Conservation (phyloP, 768 basidiomycete genomes). For the Exidia glandulosa region DNA sequence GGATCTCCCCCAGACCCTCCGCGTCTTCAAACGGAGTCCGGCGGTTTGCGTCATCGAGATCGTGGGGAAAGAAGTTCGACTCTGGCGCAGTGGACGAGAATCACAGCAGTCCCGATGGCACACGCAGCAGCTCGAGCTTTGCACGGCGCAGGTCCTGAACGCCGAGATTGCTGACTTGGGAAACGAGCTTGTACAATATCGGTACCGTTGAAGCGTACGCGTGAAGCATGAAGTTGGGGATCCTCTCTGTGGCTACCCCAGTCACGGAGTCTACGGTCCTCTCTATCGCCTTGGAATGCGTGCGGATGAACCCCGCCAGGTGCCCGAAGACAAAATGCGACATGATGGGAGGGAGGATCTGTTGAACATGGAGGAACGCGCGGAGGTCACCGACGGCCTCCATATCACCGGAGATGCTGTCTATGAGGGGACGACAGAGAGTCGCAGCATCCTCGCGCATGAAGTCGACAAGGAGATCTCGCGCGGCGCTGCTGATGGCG, state of each 20-base stretch:
- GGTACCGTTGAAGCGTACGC: constrained; percentile 46
- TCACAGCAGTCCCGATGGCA: constrained; percentile 65
- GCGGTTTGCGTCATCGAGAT: constrained; percentile 18
- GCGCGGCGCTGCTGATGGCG: constrained; percentile 43
- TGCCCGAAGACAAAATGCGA: constrained; percentile 61
- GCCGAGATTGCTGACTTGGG: constrained; percentile 62
- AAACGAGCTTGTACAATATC: constrained; percentile 43
- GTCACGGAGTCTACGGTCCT: constrained; percentile 33
- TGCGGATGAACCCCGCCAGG: constrained; percentile 47
- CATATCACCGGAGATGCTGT: constrained; percentile 40
- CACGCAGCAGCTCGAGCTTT: constrained; percentile 55
- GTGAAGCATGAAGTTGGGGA: constrained; percentile 41
- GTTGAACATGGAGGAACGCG: constrained; percentile 45
- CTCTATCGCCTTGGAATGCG: constrained; percentile 23
- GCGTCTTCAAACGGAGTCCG: background rate
- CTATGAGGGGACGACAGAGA: constrained; percentile 51
- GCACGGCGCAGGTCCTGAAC: constrained; percentile 61
- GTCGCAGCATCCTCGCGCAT: constrained; percentile 68
- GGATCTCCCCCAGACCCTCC: constrained; percentile 26
- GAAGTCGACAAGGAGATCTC: constrained; percentile 45
- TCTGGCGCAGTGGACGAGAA: constrained; percentile 44
- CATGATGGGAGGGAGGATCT: constrained; percentile 49
- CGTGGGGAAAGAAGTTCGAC: constrained; percentile 52
- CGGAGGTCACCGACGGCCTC: constrained; percentile 42
- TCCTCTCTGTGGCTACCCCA: too few relatives aligned